These are phyloP conservation scores for Leucocoprinus gongylophorus DNA, from an alignment of 1,284 basidiomycete genomes.

Conservation along the genomic window DNA sequence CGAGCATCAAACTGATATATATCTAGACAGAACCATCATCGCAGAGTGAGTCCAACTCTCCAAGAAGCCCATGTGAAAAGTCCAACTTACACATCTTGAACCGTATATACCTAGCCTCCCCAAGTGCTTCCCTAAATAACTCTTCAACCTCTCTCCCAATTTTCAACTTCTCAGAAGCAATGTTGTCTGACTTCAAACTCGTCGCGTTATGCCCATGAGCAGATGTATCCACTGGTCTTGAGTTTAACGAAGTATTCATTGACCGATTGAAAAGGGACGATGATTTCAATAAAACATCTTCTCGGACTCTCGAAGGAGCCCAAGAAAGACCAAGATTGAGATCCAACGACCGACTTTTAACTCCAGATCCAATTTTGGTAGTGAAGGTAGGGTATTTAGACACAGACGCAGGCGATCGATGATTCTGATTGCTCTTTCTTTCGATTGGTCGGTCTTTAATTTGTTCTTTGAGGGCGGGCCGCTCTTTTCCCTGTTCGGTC, in stretches of 20 bases:
- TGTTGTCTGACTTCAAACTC: neutral
- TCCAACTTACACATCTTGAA: conserved; percentile 62
- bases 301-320: conserved; percentile 58
- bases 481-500: conserved; percentile 16
- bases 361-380: conserved; percentile 33
- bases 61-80: neutral
- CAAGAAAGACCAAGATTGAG: conserved; percentile 54
- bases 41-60: neutral
- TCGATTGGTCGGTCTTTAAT: conserved; percentile 6
- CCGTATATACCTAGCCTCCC: conserved; percentile 51
- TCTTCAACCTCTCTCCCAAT: conserved; percentile 54
- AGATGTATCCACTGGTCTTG: conserved; percentile 17
- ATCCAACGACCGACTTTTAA: conserved; percentile 61
- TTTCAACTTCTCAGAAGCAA: conserved; percentile 26
- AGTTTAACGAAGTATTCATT: conserved; percentile 23
- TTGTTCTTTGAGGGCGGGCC: neutral
- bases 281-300: conserved; percentile 50
- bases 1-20: conserved; percentile 66
- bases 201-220: conserved; percentile 13
- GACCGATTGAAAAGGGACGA: conserved; percentile 30
- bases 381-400: conserved; percentile 17
- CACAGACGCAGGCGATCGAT: conserved; percentile 29
- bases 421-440: neutral
- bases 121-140: conserved; percentile 53
- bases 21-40: conserved; percentile 30